Evolutionary conservation across 306 rosid genomes (phyloP).

Genomic region (Carpinus fangiana): DNA sequence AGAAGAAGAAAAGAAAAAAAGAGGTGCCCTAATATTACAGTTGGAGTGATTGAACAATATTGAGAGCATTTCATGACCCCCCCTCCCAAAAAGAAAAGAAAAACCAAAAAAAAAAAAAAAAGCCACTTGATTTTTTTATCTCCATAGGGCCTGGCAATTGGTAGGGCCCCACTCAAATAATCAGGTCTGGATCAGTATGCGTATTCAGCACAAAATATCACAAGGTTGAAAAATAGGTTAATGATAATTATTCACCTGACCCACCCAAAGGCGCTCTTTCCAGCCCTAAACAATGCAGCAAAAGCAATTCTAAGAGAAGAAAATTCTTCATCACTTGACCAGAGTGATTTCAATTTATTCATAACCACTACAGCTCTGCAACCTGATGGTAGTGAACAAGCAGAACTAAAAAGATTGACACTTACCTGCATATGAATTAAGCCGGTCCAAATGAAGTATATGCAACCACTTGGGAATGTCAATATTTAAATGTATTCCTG

Average conservation of each 20-base stretch:
- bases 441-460: slow-evolving; percentile 80
- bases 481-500: slow-evolving; percentile 81
- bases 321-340: not conserved
- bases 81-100: too few relatives aligned
- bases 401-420: slow-evolving; percentile 12
- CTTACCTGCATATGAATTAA: slow-evolving; percentile 75
- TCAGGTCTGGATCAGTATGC: too few relatives aligned
- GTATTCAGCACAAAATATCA: not conserved
- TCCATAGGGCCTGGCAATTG: too few relatives aligned
- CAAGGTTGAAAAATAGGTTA: not conserved
- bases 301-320: not conserved
- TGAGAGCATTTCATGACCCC: too few relatives aligned
- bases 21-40: too few relatives aligned
- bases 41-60: too few relatives aligned
- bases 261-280: not conserved
- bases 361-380: slow-evolving; percentile 21
- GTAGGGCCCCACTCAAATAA: too few relatives aligned
- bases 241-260: not conserved
- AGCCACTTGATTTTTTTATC: too few relatives aligned
- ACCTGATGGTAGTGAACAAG: slow-evolving; percentile 12
- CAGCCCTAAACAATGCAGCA: not conserved
- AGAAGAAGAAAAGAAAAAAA: too few relatives aligned
- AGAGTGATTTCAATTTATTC: not conserved
- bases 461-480: slow-evolving; percentile 91
- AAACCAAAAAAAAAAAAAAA: too few relatives aligned